A percentile compares a stretch with the other conserved stretches of the same genome.
Evolutionary conservation across 1,139 yeast genomes (phyloP).

Genomic region (Saccharomyces hybrid): DNA sequence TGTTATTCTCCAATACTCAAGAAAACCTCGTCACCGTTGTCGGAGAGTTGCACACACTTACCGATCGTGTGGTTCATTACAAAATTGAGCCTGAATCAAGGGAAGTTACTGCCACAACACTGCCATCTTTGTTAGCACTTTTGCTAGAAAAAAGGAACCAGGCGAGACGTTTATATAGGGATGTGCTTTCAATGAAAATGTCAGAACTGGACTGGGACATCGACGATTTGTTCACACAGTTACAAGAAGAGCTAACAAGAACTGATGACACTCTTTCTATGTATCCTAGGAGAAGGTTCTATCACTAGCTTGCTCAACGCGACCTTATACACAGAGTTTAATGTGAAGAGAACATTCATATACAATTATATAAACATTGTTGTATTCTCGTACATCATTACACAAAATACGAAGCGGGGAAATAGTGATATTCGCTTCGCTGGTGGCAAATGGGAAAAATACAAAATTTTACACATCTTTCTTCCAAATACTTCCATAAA

Average conservation of each 20-base stretch:
- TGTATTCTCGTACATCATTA: background rate
- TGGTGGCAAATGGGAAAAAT: background rate
- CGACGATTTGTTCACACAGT: conserved; percentile 10
- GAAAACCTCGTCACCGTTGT: conserved; percentile 10
- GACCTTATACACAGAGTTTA: background rate
- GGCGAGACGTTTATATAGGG: conserved; percentile 17
- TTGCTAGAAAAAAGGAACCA: conserved; percentile 16
- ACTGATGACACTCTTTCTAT: conserved; percentile 14
- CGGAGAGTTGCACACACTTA: conserved; percentile 12
- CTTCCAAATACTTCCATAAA: background rate
- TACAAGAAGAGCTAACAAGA: conserved; percentile 14
- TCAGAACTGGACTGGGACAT: conserved; percentile 13
- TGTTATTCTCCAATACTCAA: conserved; percentile 9
- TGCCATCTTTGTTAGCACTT: conserved; percentile 14
- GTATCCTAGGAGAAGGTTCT: conserved; percentile 16
- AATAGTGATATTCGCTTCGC: background rate
- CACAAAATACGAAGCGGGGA: background rate
- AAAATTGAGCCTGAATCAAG: conserved; percentile 7
- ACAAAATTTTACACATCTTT: background rate
- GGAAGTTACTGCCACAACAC: conserved; percentile 2
- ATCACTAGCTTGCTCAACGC: conserved; percentile 5
- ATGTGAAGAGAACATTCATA: background rate
- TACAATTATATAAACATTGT: background rate
- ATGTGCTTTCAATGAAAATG: conserved; percentile 10
- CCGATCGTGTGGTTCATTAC: conserved; percentile 11